These are phyloP conservation scores for Passiflora organensis DNA, from an alignment of 345 rosid species.

Conservation along the genomic window DNA sequence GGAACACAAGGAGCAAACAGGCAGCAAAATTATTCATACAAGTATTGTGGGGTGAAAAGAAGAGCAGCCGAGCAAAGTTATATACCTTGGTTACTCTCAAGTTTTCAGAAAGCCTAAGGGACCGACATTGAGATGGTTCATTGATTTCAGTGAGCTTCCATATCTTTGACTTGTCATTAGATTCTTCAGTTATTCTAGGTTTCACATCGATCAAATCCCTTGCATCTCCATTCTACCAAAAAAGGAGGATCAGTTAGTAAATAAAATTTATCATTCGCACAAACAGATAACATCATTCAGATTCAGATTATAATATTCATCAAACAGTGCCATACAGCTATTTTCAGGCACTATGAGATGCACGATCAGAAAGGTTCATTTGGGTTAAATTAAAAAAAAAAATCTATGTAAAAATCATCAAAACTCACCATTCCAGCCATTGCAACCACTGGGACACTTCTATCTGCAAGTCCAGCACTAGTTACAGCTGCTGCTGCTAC, in stretches of 20 bases:
- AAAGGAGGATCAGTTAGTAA: slow-evolving; percentile 4
- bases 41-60: background rate
- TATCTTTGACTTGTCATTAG: slow-evolving; percentile 83
- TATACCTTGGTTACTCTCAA: slow-evolving; percentile 76
- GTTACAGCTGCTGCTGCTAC: slow-evolving; percentile 48
- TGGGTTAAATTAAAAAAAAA: too few relatives aligned
- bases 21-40: too few relatives aligned
- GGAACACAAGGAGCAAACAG: too few relatives aligned
- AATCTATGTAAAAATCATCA: too few relatives aligned
- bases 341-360: slow-evolving; percentile 4
- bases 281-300: background rate
- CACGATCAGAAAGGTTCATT: too few relatives aligned
- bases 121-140: slow-evolving; percentile 86
- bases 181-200: slow-evolving; percentile 82
- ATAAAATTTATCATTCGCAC: background rate
- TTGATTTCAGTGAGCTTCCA: slow-evolving; percentile 94
- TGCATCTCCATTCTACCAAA: slow-evolving; percentile 79
- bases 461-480: slow-evolving; percentile 69
- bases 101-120: slow-evolving; percentile 86
- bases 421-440: slow-evolving; percentile 72
- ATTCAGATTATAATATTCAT: too few relatives aligned
- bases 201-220: slow-evolving; percentile 81
- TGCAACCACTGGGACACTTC: slow-evolving; percentile 55
- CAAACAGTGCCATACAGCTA: too few relatives aligned
- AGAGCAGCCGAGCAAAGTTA: background rate